A percentile compares a stretch with the other conserved stretches of the same genome.
phyloP scores from a whole-genome alignment of 148 eudicot species.

The Vaccinium corymbosum region DNA sequence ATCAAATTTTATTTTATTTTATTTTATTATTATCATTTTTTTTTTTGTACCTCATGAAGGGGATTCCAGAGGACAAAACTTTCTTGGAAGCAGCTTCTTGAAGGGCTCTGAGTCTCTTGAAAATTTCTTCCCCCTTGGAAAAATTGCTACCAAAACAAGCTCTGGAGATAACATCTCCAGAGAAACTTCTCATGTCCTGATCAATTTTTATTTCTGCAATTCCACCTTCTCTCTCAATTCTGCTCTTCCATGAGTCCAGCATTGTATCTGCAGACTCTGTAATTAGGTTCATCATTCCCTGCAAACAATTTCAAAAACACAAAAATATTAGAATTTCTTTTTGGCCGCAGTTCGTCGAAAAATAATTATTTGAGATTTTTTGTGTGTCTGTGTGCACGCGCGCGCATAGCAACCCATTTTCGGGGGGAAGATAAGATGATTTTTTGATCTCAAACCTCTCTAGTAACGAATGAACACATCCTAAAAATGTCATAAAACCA shows the following conservation, averaged over 20 bases:
- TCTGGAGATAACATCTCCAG: slow-evolving; percentile 63
- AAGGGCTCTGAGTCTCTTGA: slow-evolving; percentile 40
- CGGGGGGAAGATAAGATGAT: no score
- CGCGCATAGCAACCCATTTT: no score
- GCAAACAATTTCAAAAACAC: background rate
- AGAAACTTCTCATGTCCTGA: slow-evolving; percentile 45
- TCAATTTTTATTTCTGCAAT: slow-evolving; percentile 42
- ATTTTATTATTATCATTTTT: no score
- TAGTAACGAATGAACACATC: no score
- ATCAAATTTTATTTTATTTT: no score
- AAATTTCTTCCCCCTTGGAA: slow-evolving; percentile 50
- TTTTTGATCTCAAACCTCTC: no score
- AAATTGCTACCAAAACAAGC: slow-evolving; percentile 63
- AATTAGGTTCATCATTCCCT: slow-evolving; percentile 57
- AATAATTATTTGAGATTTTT: no score
- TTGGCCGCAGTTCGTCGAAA: no score
- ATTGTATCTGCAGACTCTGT: slow-evolving; percentile 33
- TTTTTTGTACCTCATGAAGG: background rate
- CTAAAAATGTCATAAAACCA: no score
- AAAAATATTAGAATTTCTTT: background rate
- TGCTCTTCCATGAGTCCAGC: slow-evolving; percentile 43
- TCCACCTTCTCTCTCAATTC: slow-evolving; percentile 27
- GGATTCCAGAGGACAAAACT: background rate
- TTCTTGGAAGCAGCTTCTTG: slow-evolving; percentile 39
- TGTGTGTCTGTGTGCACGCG: no score